These are phyloP conservation scores for Monosporascus sp. DNA, from an alignment of 2,329 filamentous ascomycete genomes.

Conservation along the genomic window DNA sequence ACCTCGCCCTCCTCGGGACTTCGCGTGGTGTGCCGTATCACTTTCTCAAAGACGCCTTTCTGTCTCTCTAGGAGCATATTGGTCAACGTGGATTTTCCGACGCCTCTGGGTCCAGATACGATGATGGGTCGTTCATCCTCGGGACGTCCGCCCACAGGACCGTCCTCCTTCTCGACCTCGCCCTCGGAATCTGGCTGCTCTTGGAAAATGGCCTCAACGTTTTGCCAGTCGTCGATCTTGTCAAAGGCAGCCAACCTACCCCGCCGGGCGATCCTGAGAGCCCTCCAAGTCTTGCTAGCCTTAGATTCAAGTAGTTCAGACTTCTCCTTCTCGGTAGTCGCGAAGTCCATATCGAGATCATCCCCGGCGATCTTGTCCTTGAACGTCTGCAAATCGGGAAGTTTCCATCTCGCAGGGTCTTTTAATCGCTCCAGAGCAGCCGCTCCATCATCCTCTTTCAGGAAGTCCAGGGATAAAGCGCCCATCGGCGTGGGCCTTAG, in stretches of 20 bases:
- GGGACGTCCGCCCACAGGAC: constrained; percentile 31
- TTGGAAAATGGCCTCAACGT: constrained; percentile 55
- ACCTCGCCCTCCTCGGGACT: constrained; percentile 43
- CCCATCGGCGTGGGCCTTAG: constrained; percentile 65
- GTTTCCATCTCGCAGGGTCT: constrained; percentile 55
- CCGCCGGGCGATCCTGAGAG: constrained; percentile 72
- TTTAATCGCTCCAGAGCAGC: constrained; percentile 66
- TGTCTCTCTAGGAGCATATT: constrained; percentile 58
- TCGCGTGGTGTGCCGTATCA: constrained; percentile 51
- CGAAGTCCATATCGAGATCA: constrained; percentile 83
- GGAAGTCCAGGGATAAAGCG: constrained; percentile 71
- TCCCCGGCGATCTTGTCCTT: constrained; percentile 69
- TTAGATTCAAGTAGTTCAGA: constrained; percentile 61
- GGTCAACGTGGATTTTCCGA: constrained; percentile 59
- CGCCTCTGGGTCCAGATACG: constrained; percentile 58
- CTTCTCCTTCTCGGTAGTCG: constrained; percentile 56
- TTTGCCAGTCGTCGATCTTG: constrained; percentile 78
- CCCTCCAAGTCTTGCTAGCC: constrained; percentile 85
- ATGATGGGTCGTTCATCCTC: constrained; percentile 54
- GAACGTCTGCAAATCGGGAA: constrained; percentile 67
- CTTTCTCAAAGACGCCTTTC: constrained; percentile 58
- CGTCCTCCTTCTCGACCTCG: constrained; percentile 30
- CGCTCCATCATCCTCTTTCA: constrained; percentile 60
- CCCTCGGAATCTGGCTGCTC: constrained; percentile 30
- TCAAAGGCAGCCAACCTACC: constrained; percentile 75